These are phyloP conservation scores for Chlorencoelia australis DNA, from an alignment of 2,329 filamentous ascomycete species.

Conservation along the genomic window DNA sequence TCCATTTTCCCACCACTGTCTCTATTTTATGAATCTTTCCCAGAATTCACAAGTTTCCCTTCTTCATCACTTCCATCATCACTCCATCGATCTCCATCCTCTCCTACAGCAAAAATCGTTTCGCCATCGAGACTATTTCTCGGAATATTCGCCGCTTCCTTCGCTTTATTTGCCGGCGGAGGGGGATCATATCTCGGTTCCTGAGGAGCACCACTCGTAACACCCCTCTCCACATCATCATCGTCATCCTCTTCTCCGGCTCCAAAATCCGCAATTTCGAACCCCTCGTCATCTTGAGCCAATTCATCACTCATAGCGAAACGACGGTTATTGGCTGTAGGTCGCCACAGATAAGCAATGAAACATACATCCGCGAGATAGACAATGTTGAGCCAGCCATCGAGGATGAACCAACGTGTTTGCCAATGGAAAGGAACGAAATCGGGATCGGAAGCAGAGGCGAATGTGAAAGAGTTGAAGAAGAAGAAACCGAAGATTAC, in stretches of 20 bases:
- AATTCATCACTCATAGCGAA: slow-evolving; percentile 99
- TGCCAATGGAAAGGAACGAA: slow-evolving; percentile 98
- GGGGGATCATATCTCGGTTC: slow-evolving; percentile 29
- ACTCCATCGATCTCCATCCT: slow-evolving; percentile 72
- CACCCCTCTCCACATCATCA: slow-evolving; percentile 43
- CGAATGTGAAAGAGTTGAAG: slow-evolving; percentile 93
- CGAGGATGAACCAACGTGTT: slow-evolving; percentile 90
- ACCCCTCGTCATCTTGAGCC: slow-evolving; percentile 95
- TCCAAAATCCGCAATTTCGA: slow-evolving; percentile 89
- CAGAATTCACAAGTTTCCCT: slow-evolving; percentile 36
- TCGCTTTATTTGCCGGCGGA: slow-evolving; percentile 16
- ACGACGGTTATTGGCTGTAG: slow-evolving; percentile 89
- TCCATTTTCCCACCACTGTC: slow-evolving; percentile 1
- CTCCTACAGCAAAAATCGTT: slow-evolving; percentile 91
- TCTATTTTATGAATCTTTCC: slow-evolving; percentile 6
- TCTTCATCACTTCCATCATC: slow-evolving; percentile 54
- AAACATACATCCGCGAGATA: slow-evolving; percentile 91
- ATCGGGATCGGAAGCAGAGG: slow-evolving; percentile 70
- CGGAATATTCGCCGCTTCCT: slow-evolving; percentile 30
- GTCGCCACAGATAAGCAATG: slow-evolving; percentile 91
- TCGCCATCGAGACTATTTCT: slow-evolving; percentile 70
- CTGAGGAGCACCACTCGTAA: slow-evolving; percentile 32
- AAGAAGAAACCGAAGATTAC: slow-evolving; percentile 99
- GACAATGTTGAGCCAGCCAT: slow-evolving; percentile 94
- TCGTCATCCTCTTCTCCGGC: slow-evolving; percentile 56